Percentiles rank a stretch among this genome's conserved stretches.
Evolutionary conservation across 495 filamentous ascomycete species (phyloP).

Genomic region (Xylaria venustula): DNA sequence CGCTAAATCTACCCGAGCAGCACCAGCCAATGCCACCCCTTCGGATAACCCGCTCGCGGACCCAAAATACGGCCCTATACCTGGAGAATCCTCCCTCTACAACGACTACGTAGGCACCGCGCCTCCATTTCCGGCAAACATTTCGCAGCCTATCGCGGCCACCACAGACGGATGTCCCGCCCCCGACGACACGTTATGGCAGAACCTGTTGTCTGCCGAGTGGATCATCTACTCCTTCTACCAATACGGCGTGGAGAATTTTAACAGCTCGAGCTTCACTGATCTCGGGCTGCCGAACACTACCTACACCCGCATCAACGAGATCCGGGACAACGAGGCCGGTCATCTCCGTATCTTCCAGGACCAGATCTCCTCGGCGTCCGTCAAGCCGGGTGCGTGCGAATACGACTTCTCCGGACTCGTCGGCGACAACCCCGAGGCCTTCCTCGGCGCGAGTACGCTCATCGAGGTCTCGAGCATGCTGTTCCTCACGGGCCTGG

Average conservation of each 20-base stretch:
- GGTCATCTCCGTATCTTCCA: conserved; percentile 57
- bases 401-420: conserved; percentile 39
- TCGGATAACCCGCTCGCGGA: conserved; percentile 24
- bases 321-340: conserved; percentile 58
- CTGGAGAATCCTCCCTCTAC: conserved; percentile 44
- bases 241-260: conserved; percentile 49
- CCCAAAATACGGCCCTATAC: conserved; percentile 39
- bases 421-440: conserved; percentile 30
- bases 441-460: conserved; percentile 47
- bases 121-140: conserved; percentile 46
- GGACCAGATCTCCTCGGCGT: conserved; percentile 49
- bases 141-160: conserved; percentile 41
- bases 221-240: conserved; percentile 58
- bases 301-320: conserved; percentile 49
- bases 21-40: no score
- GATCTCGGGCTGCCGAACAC: conserved; percentile 40
- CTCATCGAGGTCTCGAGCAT: conserved; percentile 54
- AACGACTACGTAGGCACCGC: conserved; percentile 41
- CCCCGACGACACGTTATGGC: conserved; percentile 48
- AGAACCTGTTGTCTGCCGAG: conserved; percentile 54
- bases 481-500: conserved; percentile 53
- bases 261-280: conserved; percentile 41
- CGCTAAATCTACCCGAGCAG: no score
- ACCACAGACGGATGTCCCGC: conserved; percentile 37
- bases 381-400: conserved; percentile 53